phyloP scores from a whole-genome alignment of 768 basidiomycete species.

The Coprinopsis marcescibilis region DNA sequence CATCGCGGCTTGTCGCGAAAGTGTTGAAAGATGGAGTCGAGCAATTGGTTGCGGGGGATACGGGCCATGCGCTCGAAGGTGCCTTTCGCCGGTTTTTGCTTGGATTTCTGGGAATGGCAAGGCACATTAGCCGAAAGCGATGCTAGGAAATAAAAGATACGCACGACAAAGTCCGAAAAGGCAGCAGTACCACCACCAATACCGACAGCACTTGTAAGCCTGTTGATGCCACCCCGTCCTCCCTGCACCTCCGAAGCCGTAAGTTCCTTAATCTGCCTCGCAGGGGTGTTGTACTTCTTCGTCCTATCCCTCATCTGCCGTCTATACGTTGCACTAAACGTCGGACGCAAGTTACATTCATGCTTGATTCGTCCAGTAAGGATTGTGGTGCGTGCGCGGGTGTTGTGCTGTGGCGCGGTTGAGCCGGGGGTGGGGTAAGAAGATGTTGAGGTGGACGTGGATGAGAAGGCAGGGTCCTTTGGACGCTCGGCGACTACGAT shows the following conservation, averaged over 20 bases:
- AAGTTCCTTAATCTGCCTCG: constrained; percentile 64
- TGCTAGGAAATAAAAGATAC: constrained; percentile 22
- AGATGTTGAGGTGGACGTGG: constrained; percentile 22
- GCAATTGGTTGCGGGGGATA: constrained; percentile 81
- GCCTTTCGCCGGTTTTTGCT: constrained; percentile 62
- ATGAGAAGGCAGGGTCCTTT: constrained; percentile 48
- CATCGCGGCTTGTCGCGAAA: constrained; percentile 81
- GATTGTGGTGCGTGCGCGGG: constrained; percentile 70
- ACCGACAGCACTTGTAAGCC: constrained; percentile 70
- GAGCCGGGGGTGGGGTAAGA: constrained; percentile 24
- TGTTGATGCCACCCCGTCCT: constrained; percentile 69
- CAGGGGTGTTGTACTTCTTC: constrained; percentile 58
- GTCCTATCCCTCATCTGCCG: constrained; percentile 68
- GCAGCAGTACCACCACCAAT: constrained; percentile 48
- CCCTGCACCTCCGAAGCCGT: constrained; percentile 66
- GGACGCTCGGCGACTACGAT: constrained; percentile 80
- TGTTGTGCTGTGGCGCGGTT: constrained; percentile 33
- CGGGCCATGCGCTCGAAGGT: constrained; percentile 87
- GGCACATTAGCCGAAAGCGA: constrained; percentile 8
- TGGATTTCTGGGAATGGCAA: constrained; percentile 45
- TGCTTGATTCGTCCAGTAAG: constrained; percentile 78
- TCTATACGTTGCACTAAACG: constrained; percentile 62
- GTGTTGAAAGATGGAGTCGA: constrained; percentile 73
- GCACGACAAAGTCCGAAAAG: constrained; percentile 63
- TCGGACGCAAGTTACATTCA: constrained; percentile 68